Conservation (phyloP, 2,329 filamentous ascomycete species). For the Colletotrichum caudatum region DNA sequence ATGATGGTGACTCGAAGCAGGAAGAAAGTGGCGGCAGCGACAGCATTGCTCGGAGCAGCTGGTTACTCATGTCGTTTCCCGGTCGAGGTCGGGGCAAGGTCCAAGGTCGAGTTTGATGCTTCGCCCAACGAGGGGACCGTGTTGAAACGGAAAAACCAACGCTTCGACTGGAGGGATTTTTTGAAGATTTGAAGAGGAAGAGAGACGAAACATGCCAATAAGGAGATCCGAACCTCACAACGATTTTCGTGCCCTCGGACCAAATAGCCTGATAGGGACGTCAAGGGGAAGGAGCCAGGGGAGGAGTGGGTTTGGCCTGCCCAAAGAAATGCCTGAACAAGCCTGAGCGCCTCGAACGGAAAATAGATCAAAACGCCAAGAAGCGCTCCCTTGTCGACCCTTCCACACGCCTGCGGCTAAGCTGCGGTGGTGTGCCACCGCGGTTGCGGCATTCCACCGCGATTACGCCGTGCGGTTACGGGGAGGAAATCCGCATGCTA, state of each 20-base stretch:
- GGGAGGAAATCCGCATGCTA: conserved; percentile 12
- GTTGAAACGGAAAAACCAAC: not conserved
- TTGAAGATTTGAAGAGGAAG: not conserved
- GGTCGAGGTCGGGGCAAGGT: not conserved
- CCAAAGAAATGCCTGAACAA: not conserved
- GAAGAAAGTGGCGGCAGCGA: conserved; percentile 27
- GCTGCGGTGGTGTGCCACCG: not conserved
- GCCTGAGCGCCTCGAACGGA: conserved; percentile 18
- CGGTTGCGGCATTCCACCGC: not conserved
- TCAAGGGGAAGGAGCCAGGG: conserved; percentile 11
- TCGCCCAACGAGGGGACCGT: not conserved
- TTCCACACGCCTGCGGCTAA: conserved; percentile 4
- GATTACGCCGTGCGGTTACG: not conserved
- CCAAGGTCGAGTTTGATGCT: not conserved
- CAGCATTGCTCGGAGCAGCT: conserved; percentile 38
- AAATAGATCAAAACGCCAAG: conserved; percentile 24
- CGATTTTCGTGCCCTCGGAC: conserved; percentile 10
- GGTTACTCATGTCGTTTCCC: conserved; percentile 34
- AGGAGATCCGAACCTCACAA: conserved; percentile 7
- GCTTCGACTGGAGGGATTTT: not conserved
- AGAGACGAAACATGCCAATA: conserved; percentile 11
- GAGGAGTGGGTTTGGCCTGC: conserved; percentile 10
- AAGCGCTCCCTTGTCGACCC: conserved; percentile 5
- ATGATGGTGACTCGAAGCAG: conserved; percentile 39
- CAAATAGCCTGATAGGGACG: not conserved